Evolutionary conservation across 1,284 basidiomycete species (phyloP).

Genomic region (Stygiomarasmius scandens): DNA sequence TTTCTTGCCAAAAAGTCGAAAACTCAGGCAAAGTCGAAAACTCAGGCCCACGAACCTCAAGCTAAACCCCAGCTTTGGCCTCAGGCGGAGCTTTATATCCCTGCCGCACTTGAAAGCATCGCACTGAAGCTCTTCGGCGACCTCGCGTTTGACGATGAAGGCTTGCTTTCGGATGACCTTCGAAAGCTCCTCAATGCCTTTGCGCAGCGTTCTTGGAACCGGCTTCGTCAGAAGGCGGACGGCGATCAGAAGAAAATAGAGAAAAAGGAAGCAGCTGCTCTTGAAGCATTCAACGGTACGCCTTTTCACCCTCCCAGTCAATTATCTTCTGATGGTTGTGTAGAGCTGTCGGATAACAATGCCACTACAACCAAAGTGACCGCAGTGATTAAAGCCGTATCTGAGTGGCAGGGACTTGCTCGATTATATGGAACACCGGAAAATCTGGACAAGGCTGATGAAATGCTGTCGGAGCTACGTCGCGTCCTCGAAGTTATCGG

Average conservation of each 20-base stretch:
- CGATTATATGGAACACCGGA: constrained; percentile 9
- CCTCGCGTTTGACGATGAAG: constrained; percentile 15
- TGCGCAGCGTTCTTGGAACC: constrained; percentile 22
- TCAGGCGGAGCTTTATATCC: constrained; percentile 18
- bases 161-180: constrained; percentile 9
- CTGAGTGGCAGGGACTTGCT: constrained; percentile 22
- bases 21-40: no score
- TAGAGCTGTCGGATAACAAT: no score
- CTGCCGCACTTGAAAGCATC: constrained; percentile 21
- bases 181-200: constrained; percentile 11
- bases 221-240: constrained; percentile 4
- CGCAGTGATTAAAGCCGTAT: constrained; percentile 18
- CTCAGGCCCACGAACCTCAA: no score
- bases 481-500: constrained; percentile 19
- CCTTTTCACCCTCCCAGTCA: not conserved
- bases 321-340: no score
- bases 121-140: constrained; percentile 24
- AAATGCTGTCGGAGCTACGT: constrained; percentile 20
- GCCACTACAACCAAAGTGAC: constrained; percentile 2
- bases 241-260: not conserved
- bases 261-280: constrained; percentile 13
- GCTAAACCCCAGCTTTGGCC: constrained; percentile 23
- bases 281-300: constrained; percentile 23
- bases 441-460: constrained; percentile 13
- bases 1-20: not conserved